Evolutionary conservation across 2,329 filamentous ascomycete genomes (phyloP).

Genomic region (Aureobasidium sp.): DNA sequence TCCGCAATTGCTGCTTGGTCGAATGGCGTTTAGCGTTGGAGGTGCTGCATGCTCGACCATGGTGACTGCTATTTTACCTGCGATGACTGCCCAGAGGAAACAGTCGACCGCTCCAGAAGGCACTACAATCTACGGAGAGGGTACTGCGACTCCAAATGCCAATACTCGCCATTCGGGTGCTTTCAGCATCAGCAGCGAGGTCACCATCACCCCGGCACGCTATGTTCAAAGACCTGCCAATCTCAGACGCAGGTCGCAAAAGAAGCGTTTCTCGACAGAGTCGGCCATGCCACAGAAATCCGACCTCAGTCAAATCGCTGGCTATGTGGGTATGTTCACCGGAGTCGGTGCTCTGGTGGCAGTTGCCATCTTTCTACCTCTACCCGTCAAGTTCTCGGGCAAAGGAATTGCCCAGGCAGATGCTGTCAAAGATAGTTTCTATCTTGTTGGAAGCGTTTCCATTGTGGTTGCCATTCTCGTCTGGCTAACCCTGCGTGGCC

Average conservation of each 20-base stretch:
- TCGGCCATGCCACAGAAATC: neutral
- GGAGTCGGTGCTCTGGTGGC: constrained; percentile 87
- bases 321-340: constrained; percentile 85
- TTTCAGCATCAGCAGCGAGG: constrained; percentile 64
- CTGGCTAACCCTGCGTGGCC: constrained; percentile 63
- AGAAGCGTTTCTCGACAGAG: neutral
- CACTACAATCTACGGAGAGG: constrained; percentile 22
- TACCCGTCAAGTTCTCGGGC: constrained; percentile 72
- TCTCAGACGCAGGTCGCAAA: constrained; percentile 1
- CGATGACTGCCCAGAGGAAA: constrained; percentile 43
- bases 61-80: constrained; percentile 91
- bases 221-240: constrained; percentile 28
- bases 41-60: constrained; percentile 81
- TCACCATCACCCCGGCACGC: constrained; percentile 62
- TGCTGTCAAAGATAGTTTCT: constrained; percentile 79
- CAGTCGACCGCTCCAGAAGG: neutral
- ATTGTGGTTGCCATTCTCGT: constrained; percentile 67
- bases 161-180: constrained; percentile 51
- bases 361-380: constrained; percentile 71
- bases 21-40: constrained; percentile 82
- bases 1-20: constrained; percentile 75
- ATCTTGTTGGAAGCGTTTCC: constrained; percentile 70
- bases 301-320: constrained; percentile 55
- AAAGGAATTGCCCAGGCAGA: constrained; percentile 64
- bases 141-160: constrained; percentile 26